A percentile compares a stretch with the other conserved stretches of the same genome.
These are phyloP conservation scores for Darksidea phi DNA, from an alignment of 495 filamentous ascomycete species.

Conservation along the genomic window DNA sequence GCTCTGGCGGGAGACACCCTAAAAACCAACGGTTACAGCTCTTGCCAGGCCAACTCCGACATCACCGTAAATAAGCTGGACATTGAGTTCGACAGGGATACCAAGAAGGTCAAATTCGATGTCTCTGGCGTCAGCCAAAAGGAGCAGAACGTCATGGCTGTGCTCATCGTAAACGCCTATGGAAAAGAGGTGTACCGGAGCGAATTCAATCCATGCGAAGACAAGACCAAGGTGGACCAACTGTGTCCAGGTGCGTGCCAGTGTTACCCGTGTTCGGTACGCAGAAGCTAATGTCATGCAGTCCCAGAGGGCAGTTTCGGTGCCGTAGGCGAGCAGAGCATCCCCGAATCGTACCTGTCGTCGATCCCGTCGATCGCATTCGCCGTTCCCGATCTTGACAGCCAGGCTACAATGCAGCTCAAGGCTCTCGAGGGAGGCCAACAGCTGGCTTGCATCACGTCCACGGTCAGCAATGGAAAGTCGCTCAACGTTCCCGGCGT, in stretches of 20 bases:
- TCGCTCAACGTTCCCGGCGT: conserved; percentile 70
- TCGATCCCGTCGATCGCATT: conserved; percentile 90
- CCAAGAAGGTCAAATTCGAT: conserved; percentile 75
- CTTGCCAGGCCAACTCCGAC: conserved; percentile 63
- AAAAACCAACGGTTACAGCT: conserved; percentile 74
- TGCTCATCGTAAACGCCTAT: conserved; percentile 79
- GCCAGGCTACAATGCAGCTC: conserved; percentile 76
- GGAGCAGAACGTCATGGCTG: conserved; percentile 77
- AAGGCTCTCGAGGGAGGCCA: conserved; percentile 59
- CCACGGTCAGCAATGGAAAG: conserved; percentile 82
- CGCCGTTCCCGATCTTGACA: conserved; percentile 84
- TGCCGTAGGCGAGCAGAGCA: conserved; percentile 64
- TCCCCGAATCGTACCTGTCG: conserved; percentile 67
- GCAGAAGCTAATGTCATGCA: conserved; percentile 36
- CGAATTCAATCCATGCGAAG: conserved; percentile 77
- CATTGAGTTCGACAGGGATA: conserved; percentile 73
- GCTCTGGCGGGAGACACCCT: conserved; percentile 67
- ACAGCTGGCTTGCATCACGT: conserved; percentile 76
- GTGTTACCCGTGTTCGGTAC: not conserved
- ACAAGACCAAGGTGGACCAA: conserved; percentile 60
- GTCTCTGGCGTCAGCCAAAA: conserved; percentile 72
- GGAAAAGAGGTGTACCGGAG: conserved; percentile 79
- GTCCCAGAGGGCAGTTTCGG: conserved; percentile 73
- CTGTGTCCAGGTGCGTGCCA: conserved; percentile 75
- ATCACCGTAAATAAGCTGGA: conserved; percentile 74